Percentiles rank a stretch among this genome's conserved stretches.
Evolutionary conservation across 495 filamentous ascomycete genomes (phyloP).

Genomic region (Podospora tetraspora): DNA sequence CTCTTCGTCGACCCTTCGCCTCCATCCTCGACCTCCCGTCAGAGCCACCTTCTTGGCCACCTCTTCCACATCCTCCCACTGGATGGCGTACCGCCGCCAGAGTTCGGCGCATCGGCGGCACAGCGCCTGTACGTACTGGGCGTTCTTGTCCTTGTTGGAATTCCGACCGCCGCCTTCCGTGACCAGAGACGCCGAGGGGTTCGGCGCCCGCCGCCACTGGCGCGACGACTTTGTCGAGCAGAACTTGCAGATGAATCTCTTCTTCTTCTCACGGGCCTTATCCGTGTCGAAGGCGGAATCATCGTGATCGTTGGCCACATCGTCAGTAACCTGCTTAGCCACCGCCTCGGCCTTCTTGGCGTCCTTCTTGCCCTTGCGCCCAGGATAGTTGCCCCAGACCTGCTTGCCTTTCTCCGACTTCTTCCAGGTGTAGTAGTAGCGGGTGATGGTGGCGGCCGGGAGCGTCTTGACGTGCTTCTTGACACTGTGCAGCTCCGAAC

Average conservation of each 20-base stretch:
- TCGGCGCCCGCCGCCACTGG: slow-evolving; percentile 89
- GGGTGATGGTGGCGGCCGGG: slow-evolving; percentile 69
- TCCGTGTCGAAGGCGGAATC: slow-evolving; percentile 94
- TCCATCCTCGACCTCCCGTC: slow-evolving; percentile 78
- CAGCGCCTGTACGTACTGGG: slow-evolving; percentile 73
- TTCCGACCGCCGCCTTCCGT: slow-evolving; percentile 60
- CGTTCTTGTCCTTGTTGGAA: slow-evolving; percentile 63
- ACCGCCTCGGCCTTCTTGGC: slow-evolving; percentile 58
- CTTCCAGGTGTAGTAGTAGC: slow-evolving; percentile 98
- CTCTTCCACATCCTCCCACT: slow-evolving; percentile 94
- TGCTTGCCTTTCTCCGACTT: slow-evolving; percentile 79
- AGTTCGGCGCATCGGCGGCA: slow-evolving; percentile 85
- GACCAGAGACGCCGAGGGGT: slow-evolving; percentile 65
- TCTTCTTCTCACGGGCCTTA: slow-evolving; percentile 73
- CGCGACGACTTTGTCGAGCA: slow-evolving; percentile 71
- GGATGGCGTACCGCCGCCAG: slow-evolving; percentile 92
- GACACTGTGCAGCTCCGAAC: slow-evolving; percentile 81
- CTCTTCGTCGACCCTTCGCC: slow-evolving; percentile 85
- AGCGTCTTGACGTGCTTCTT: slow-evolving; percentile 81
- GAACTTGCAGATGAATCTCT: slow-evolving; percentile 91
- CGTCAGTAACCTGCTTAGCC: slow-evolving; percentile 73
- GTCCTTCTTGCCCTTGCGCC: slow-evolving; percentile 83
- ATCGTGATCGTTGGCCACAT: slow-evolving; percentile 87
- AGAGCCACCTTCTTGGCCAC: slow-evolving; percentile 82
- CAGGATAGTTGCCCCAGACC: slow-evolving; percentile 85